phyloP scores from a whole-genome alignment of 805 yeast genomes.

The Danielia oregonensis region DNA sequence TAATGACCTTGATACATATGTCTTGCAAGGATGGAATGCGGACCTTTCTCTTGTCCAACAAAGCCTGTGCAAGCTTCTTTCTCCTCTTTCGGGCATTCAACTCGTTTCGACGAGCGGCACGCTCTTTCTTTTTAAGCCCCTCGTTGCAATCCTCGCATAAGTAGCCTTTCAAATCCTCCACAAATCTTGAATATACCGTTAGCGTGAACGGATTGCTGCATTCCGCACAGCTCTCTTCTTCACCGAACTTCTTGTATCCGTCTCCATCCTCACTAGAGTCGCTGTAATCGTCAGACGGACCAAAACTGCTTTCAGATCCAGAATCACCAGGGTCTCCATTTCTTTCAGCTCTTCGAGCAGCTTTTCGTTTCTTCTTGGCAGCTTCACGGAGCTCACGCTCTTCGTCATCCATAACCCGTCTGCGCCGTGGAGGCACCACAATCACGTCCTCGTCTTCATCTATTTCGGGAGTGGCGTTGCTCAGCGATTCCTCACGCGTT shows the following conservation, averaged over 20 bases:
- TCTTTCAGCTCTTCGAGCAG: slow-evolving; percentile 2
- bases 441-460: slow-evolving; percentile 29
- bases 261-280: slow-evolving; percentile 22
- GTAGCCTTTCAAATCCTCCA: slow-evolving; percentile 55
- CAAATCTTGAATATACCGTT: slow-evolving; percentile 60
- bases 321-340: slow-evolving; percentile 1
- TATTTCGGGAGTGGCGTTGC: slow-evolving; percentile 20
- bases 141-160: slow-evolving; percentile 62
- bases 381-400: slow-evolving; percentile 5
- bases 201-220: slow-evolving; percentile 60
- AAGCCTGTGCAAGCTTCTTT: slow-evolving; percentile 78
- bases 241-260: slow-evolving; percentile 38
- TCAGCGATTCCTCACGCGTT: slow-evolving; percentile 8
- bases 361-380: slow-evolving; percentile 1
- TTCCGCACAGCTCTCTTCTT: slow-evolving; percentile 57
- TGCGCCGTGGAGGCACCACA: slow-evolving; percentile 6
- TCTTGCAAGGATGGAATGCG: slow-evolving; percentile 75
- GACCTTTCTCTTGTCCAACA: slow-evolving; percentile 66
- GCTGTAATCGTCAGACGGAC: not conserved
- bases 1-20: slow-evolving; percentile 65
- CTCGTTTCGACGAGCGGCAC: slow-evolving; percentile 48
- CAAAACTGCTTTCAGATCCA: slow-evolving; percentile 1
- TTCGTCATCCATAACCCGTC: slow-evolving; percentile 5
- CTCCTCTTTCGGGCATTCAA: slow-evolving; percentile 67
- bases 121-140: slow-evolving; percentile 36